These are phyloP conservation scores for Beauveria sp. DNA, from an alignment of 2,329 filamentous ascomycete genomes.

Conservation along the genomic window DNA sequence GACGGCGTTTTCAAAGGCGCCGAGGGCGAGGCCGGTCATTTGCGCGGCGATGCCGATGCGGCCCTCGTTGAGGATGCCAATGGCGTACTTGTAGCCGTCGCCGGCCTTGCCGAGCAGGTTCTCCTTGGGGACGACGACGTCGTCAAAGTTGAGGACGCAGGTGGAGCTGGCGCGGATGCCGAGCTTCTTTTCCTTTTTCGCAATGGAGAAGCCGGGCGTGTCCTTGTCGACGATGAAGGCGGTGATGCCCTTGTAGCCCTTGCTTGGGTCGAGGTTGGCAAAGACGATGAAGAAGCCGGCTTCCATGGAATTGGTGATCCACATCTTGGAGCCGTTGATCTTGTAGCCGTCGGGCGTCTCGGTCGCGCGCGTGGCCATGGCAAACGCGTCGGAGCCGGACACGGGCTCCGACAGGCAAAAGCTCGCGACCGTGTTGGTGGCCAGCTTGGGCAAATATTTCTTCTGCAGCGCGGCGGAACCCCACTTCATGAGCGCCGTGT, in stretches of 20 bases:
- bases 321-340: slow-evolving; percentile 95
- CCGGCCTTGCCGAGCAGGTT: slow-evolving; percentile 85
- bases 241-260: slow-evolving; percentile 94
- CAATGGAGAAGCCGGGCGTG: slow-evolving; percentile 82
- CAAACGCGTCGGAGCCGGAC: slow-evolving; percentile 93
- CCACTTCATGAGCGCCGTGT: slow-evolving; percentile 84
- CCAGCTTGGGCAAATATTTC: slow-evolving; percentile 81
- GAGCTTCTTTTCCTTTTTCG: slow-evolving; percentile 99
- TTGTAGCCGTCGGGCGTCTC: slow-evolving; percentile 78
- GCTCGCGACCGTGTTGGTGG: slow-evolving; percentile 82
- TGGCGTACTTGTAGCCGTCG: slow-evolving; percentile 97
- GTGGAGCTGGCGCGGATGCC: slow-evolving; percentile 94
- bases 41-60: slow-evolving; percentile 97
- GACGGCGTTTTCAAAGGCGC: slow-evolving; percentile 91
- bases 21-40: slow-evolving; percentile 94
- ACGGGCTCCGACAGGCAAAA: slow-evolving; percentile 92
- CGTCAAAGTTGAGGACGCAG: slow-evolving; percentile 95
- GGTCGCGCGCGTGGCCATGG: slow-evolving; percentile 81
- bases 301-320: slow-evolving; percentile 98
- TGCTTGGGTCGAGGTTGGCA: slow-evolving; percentile 84
- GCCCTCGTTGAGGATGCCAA: slow-evolving; percentile 87
- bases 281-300: slow-evolving; percentile 96
- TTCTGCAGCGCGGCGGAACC: slow-evolving; percentile 70
- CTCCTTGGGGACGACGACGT: slow-evolving; percentile 80
- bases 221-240: slow-evolving; percentile 93